Evolutionary conservation across 441 rosid species (phyloP).

Genomic region (Pelargonium fulgidum): DNA sequence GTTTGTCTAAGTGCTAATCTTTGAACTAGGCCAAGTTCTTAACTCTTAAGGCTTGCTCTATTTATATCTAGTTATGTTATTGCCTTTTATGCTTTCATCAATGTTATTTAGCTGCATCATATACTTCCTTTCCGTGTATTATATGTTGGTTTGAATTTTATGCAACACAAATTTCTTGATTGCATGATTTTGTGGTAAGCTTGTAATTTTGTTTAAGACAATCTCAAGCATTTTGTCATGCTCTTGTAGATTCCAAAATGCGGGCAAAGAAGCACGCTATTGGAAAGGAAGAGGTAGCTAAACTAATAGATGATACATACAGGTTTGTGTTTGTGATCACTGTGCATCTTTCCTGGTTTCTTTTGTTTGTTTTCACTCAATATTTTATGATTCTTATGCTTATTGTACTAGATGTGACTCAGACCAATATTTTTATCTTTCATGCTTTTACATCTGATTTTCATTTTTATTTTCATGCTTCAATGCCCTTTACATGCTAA

Average conservation of each 20-base stretch:
- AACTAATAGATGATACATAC: constrained; percentile 80
- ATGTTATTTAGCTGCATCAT: neutral
- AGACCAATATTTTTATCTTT: too few relatives aligned
- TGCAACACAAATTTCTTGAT: neutral
- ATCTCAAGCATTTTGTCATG: constrained; percentile 7
- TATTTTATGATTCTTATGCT: too few relatives aligned
- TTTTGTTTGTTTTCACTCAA: too few relatives aligned
- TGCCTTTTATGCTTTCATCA: constrained; percentile 7
- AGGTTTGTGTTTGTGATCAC: constrained; percentile 42
- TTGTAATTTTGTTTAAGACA: neutral
- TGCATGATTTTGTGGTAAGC: neutral
- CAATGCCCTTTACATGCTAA: too few relatives aligned
- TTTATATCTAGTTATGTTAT: neutral
- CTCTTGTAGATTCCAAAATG: constrained; percentile 45
- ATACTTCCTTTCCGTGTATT: too few relatives aligned
- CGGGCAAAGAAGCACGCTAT: constrained; percentile 63
- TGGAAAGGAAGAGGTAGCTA: constrained; percentile 80
- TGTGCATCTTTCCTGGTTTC: neutral
- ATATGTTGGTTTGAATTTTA: neutral
- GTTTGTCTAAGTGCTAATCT: too few relatives aligned
- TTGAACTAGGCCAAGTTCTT: neutral
- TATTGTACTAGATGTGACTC: too few relatives aligned
- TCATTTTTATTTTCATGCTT: neutral
- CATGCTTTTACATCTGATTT: neutral
- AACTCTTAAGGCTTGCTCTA: neutral